Evolutionary conservation across 164 flowering plant genomes (phyloP), one percentile per base, ranked within the genome.

Genomic region (Annona cherimola): DNA sequence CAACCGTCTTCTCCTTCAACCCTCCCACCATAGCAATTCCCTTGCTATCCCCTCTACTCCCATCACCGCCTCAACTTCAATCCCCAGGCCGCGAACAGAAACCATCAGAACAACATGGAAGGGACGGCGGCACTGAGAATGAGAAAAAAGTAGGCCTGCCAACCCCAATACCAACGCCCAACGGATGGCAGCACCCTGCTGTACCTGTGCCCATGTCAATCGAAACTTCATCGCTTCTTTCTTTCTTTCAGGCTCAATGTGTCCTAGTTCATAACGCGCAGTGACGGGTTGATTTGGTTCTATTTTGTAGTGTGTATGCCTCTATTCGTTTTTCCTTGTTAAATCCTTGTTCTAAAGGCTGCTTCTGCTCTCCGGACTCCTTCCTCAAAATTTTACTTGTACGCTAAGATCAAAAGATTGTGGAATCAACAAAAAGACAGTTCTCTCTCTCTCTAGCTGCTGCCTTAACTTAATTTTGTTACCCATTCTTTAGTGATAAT

Each of bases 141-240:
- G 60, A 50, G 5, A 35, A 11, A 3, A 60, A 4, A 18, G 42
- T 8, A 7, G 42, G 40, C 2, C 59, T 41, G 0, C 60, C 70
- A 3, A 59, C 55, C 9, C n/a, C n/a, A n/a, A n/a, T n/a, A n/a
- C n/a, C n/a, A n/a, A n/a, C 57, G 14, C 4, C 41, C 8, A 60
- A 54, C 2, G 70, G 70, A 2, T 68, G 70, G 61, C 3, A 68
- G 12, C 70, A 46, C 14, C 70, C 70, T 5, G 70, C 70, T 0
- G 19, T 16, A 3, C 60, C 70, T 1, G 35, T 46, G 16, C 12
- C 16, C 60, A 68, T 26, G 7, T n/a, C n/a, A n/a, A n/a, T n/a
- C n/a, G 70, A 45, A 45, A 41, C 70, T 46, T 46, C 61, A 9
- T 19, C 70, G 8, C 59, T 68, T 42, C 40, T 45, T 19, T 8